Evolutionary conservation across 2,329 filamentous ascomycete genomes (phyloP), one percentile per base, ranked within the genome.

Genomic region (Phyllosticta citribraziliensis): DNA sequence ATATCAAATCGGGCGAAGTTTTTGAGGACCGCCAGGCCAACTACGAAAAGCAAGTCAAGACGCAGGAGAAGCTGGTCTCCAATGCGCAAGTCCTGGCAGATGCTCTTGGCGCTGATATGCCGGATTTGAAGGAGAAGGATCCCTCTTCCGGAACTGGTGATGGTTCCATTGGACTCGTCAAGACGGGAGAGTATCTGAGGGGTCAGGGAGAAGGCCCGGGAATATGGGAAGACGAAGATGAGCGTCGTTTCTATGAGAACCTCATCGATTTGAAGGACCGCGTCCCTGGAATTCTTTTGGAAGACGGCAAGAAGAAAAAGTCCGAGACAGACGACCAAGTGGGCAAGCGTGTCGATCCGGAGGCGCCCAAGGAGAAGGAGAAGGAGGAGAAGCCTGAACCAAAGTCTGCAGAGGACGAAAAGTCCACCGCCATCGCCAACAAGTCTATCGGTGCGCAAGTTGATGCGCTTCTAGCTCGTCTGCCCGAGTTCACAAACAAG

Each of bases 141-240:
- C 84, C 88, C 61, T 76, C 84, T 22, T 82, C 87, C 52, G 79
- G 82, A 33, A 76, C 82, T 24, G 81, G 84, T 0, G 88, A 88
- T 69, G 86, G 89, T 58, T 87, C 88, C 1, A 97, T 99, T 67
- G 94, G 94, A 35, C 83, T 97, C 50, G 88, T 97, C 67, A 97
- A 97, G 76, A 88, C 92, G 11, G 90, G 91, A 0, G 93, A 97
- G 67, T 97, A 97, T 69, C 80, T 97, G 50, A 88, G 91, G 47
- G 92, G 91, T 12, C 89, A 95, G 72, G 88, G 87, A 22, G 93
- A 97, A 63, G 92, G 91, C 20, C 84, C 92, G 24, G 94, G 94
- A 0, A 97, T 99, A 64, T 99, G 94, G 94, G 92, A 97, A 76
- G 94, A 99, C 68, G 94, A 99, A 70, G 94, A 99, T 60, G 93